Conservation (phyloP, 257 asterid genomes). For the Avicennia marina region DNA sequence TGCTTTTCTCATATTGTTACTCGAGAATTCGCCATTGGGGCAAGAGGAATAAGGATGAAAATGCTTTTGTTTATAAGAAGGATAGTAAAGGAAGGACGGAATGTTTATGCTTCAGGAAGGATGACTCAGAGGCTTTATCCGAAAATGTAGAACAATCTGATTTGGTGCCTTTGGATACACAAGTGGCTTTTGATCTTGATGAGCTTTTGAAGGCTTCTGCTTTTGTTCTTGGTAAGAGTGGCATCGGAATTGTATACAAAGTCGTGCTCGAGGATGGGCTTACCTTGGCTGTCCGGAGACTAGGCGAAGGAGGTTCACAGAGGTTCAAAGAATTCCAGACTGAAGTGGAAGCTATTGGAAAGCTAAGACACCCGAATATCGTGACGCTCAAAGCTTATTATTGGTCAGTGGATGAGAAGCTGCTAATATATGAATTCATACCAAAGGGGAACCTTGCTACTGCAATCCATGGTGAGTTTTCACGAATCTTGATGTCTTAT, state of each 20-base stretch:
- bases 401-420: constrained; percentile 94
- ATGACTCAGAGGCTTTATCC: constrained; percentile 64
- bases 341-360: constrained; percentile 90
- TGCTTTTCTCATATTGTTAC: constrained; percentile 75
- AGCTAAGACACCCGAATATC: constrained; percentile 72
- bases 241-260: constrained; percentile 77
- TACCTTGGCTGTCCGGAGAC: constrained; percentile 75
- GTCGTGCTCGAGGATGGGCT: constrained; percentile 89
- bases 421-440: constrained; percentile 66
- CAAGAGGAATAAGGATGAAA: constrained; percentile 30
- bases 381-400: constrained; percentile 81
- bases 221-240: constrained; percentile 85
- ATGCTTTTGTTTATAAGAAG: constrained; percentile 45
- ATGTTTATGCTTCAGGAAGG: constrained; percentile 70
- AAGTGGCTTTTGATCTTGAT: constrained; percentile 69
- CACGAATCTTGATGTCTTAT: not conserved
- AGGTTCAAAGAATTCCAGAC: constrained; percentile 83
- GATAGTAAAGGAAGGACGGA: constrained; percentile 41
- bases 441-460: constrained; percentile 81
- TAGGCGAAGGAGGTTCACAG: constrained; percentile 95
- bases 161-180: constrained; percentile 60
- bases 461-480: constrained; percentile 70
- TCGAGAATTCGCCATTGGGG: constrained; percentile 43
- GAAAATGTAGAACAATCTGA: constrained; percentile 65
- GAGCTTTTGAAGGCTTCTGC: constrained; percentile 96